Percentiles rank a stretch among this genome's conserved stretches.
Evolutionary conservation across 2,329 filamentous ascomycete species (phyloP).

Genomic region (Calonectria pseudoreteaudii): DNA sequence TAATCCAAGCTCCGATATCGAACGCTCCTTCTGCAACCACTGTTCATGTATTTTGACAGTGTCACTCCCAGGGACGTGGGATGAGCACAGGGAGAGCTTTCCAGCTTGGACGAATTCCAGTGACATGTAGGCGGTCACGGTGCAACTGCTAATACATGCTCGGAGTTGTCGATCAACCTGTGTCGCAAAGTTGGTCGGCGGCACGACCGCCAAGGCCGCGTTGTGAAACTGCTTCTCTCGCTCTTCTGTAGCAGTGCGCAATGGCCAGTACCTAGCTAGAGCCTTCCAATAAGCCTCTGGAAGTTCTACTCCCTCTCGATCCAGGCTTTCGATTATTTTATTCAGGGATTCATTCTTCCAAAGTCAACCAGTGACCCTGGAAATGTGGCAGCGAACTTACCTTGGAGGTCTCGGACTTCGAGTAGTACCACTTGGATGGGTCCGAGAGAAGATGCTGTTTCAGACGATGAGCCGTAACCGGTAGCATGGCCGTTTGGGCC

Average conservation of each 20-base stretch:
- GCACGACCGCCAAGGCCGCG: not conserved
- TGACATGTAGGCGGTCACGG: not conserved
- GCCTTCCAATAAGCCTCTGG: slow-evolving; percentile 22
- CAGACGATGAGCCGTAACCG: not conserved
- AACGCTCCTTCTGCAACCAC: not conserved
- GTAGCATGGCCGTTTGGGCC: not conserved
- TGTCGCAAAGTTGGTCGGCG: not conserved
- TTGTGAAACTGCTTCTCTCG: slow-evolving; percentile 7
- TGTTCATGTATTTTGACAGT: not conserved
- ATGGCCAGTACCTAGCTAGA: not conserved
- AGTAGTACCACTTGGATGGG: slow-evolving; percentile 26
- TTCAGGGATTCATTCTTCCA: slow-evolving; percentile 8
- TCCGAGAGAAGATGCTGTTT: slow-evolving; percentile 15
- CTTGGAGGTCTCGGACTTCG: slow-evolving; percentile 4
- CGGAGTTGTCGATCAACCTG: not conserved
- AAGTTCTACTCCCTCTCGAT: slow-evolving; percentile 8
- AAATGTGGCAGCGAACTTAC: not conserved
- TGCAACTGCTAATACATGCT: not conserved
- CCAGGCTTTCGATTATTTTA: slow-evolving; percentile 6
- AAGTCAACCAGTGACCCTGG: not conserved
- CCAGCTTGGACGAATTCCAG: not conserved
- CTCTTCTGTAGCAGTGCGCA: slow-evolving; percentile 5
- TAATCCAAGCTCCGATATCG: not conserved
- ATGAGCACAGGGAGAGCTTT: not conserved
- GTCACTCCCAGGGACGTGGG: not conserved